These are phyloP conservation scores for Dactylonectria macrodidyma DNA, from an alignment of 2,329 filamentous ascomycete genomes.

Conservation along the genomic window DNA sequence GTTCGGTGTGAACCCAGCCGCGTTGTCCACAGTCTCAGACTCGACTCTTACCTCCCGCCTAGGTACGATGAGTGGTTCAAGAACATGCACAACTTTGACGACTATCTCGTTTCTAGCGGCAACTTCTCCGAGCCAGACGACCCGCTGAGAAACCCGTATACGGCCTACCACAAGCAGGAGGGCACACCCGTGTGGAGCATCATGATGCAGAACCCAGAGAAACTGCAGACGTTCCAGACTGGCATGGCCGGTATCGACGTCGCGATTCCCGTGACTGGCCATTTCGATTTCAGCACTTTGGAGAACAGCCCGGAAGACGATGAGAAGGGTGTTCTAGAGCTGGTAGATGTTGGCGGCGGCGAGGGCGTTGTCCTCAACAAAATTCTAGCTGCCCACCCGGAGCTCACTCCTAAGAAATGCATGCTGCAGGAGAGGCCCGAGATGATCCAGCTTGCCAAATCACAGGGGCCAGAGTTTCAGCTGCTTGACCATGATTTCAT, in stretches of 20 bases:
- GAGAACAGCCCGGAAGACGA: constrained; percentile 40
- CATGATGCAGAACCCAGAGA: constrained; percentile 51
- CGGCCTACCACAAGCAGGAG: constrained; percentile 50
- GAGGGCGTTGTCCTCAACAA: constrained; percentile 48
- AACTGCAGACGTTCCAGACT: constrained; percentile 49
- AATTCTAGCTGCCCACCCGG: constrained; percentile 49
- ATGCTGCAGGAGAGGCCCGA: constrained; percentile 48
- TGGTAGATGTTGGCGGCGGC: constrained; percentile 53
- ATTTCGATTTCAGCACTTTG: constrained; percentile 50
- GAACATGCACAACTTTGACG: constrained; percentile 53
- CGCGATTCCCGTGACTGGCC: constrained; percentile 51
- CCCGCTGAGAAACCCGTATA: constrained; percentile 50
- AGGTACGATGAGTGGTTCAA: constrained; percentile 54
- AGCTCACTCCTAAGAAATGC: constrained; percentile 42
- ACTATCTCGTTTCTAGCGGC: constrained; percentile 47
- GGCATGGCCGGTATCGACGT: constrained; percentile 52
- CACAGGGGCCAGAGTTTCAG: constrained; percentile 35
- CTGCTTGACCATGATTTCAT: constrained; percentile 50
- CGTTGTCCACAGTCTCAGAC: not conserved
- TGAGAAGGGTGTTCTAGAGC: constrained; percentile 38
- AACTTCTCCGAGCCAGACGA: constrained; percentile 49
- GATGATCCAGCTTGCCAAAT: constrained; percentile 45
- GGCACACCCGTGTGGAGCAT: constrained; percentile 53
- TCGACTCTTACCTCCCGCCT: not conserved
- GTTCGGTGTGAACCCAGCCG: too few species aligned